Conservation (phyloP, 768 basidiomycete species). For the Psilocybe cubensis region DNA sequence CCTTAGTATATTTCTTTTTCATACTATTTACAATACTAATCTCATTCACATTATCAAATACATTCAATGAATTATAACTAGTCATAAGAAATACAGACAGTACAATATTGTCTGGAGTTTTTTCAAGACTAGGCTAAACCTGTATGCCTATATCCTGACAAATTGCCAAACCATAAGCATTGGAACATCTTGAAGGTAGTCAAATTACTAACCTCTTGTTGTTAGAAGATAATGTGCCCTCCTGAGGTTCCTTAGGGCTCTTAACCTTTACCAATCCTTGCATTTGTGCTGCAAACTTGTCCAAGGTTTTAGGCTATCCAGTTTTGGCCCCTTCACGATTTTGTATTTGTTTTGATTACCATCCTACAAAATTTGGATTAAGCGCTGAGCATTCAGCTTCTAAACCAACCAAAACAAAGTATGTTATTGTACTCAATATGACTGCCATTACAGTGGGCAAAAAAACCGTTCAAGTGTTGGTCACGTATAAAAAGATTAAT, state of each 20-base stretch:
- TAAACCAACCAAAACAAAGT: not conserved
- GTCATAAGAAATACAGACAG: not conserved
- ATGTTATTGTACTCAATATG: not conserved
- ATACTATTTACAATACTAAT: not conserved
- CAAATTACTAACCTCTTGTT: slow-evolving; percentile 1
- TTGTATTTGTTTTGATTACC: not conserved
- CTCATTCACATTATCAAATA: not conserved
- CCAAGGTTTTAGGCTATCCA: slow-evolving; percentile 6
- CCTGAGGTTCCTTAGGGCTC: not conserved
- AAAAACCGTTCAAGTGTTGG: no score
- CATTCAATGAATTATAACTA: not conserved
- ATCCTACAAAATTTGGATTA: no score
- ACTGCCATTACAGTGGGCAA: no score
- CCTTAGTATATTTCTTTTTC: slow-evolving; percentile 1
- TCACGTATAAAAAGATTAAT: no score
- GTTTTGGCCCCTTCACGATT: not conserved
- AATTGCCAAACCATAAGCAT: no score
- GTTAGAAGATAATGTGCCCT: not conserved
- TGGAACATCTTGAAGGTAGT: not conserved
- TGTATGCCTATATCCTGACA: not conserved
- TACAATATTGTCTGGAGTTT: no score
- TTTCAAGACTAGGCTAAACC: no score
- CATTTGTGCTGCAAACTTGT: slow-evolving; percentile 11
- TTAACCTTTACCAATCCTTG: slow-evolving; percentile 1
- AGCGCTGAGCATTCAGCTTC: not conserved